Conservation (phyloP, 306 rosid genomes). For the Quercus parvula region DNA sequence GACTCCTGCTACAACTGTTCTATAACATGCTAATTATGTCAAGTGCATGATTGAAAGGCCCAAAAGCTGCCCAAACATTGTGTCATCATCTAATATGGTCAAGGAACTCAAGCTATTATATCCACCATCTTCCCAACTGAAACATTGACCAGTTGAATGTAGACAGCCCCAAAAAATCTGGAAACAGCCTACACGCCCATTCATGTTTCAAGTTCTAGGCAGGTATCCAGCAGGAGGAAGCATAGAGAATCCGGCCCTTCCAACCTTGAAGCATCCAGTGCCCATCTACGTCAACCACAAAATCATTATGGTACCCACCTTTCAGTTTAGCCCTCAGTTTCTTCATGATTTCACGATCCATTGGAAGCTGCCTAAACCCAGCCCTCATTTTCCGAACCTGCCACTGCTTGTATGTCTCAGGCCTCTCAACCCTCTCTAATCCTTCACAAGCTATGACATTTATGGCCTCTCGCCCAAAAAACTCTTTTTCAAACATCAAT, state of each 20-base stretch:
- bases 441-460: constrained; percentile 70
- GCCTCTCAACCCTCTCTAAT: constrained; percentile 54
- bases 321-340: constrained; percentile 33
- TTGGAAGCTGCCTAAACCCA: constrained; percentile 49
- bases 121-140: neutral
- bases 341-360: constrained; percentile 41
- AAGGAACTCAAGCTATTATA: neutral
- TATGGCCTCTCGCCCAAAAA: constrained; percentile 45
- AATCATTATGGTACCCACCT: constrained; percentile 41
- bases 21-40: neutral
- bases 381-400: constrained; percentile 48
- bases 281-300: constrained; percentile 56
- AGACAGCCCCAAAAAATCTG: neutral
- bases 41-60: too few relatives aligned
- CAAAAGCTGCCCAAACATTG: neutral
- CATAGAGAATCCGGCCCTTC: constrained; percentile 56
- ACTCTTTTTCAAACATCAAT: constrained; percentile 54
- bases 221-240: constrained; percentile 62
- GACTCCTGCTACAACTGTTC: neutral
- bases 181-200: neutral
- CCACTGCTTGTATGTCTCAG: constrained; percentile 73
- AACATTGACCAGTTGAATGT: constrained; percentile 8
- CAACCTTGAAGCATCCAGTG: constrained; percentile 72
- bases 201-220: constrained; percentile 22
- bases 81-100: too few relatives aligned